A percentile compares a stretch with the other conserved stretches of the same genome.
Evolutionary conservation across 495 filamentous ascomycete genomes (phyloP).

Genomic region (Ramalina peruviana): DNA sequence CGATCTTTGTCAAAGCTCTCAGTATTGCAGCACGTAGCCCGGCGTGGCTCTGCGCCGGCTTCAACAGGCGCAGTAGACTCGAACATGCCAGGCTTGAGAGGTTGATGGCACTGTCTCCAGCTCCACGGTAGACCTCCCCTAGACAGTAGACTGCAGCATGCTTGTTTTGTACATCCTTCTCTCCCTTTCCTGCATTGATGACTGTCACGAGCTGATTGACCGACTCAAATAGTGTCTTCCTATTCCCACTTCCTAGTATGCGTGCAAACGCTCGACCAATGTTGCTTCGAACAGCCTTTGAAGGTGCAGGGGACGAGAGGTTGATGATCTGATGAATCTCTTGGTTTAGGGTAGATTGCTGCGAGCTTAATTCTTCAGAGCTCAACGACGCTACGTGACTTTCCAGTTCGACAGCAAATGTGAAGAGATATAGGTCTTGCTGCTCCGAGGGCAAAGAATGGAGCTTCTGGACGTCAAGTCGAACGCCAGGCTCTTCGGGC

Average conservation of each 20-base stretch:
- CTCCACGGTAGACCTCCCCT: slow-evolving; percentile 75
- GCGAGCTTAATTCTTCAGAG: slow-evolving; percentile 63
- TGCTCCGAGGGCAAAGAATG: slow-evolving; percentile 86
- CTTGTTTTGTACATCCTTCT: slow-evolving; percentile 60
- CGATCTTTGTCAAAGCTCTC: slow-evolving; percentile 60
- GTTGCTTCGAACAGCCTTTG: slow-evolving; percentile 81
- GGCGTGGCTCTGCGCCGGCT: slow-evolving; percentile 63
- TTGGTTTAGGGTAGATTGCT: slow-evolving; percentile 79
- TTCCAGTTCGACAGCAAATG: slow-evolving; percentile 71
- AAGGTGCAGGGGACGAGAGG: slow-evolving; percentile 69
- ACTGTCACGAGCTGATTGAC: slow-evolving; percentile 76
- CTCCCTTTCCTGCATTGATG: slow-evolving; percentile 61
- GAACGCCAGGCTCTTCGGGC: slow-evolving; percentile 15
- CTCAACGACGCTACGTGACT: slow-evolving; percentile 64
- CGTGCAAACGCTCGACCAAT: slow-evolving; percentile 70
- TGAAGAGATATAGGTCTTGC: slow-evolving; percentile 85
- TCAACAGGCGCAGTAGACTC: slow-evolving; percentile 63
- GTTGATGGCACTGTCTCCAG: slow-evolving; percentile 86
- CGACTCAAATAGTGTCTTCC: slow-evolving; percentile 85
- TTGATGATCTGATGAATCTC: slow-evolving; percentile 84
- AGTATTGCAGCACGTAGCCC: slow-evolving; percentile 77
- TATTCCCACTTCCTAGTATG: slow-evolving; percentile 76
- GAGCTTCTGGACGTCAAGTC: slow-evolving; percentile 79
- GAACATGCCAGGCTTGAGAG: slow-evolving; percentile 61
- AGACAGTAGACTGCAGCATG: slow-evolving; percentile 84